Base-by-base conservation (phyloP, 169 alveolate genomes). In the Miamiensis avidus region DNA sequence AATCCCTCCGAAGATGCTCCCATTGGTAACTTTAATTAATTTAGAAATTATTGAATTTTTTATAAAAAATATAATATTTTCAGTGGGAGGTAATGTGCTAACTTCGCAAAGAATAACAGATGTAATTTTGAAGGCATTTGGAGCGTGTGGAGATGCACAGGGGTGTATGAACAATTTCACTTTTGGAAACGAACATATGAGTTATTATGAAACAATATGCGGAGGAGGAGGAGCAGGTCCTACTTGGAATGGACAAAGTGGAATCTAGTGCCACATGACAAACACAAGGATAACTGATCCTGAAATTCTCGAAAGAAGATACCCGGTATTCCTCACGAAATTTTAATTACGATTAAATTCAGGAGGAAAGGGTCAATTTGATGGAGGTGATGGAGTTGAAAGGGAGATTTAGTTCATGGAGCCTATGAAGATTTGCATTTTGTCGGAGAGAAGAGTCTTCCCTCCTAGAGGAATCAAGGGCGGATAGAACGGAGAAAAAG, bases 201-300 rank as follows among this genome's bases (percentile, higher is more conserved):
- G 95, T 6, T 96, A 90, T 87, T 95, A 95, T 88, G 97, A 96
- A 83, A 96, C 98, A 1, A 94, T 96, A 1, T 95, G 94, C 31
- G 98, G 98, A 31, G 98, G 98, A 0, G 86, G 95, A 0, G 98
- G 98, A 30, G 98, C 98, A 28, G 97, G 97, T 0, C 91, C 94
- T 25, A 28, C 82, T 4, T 94, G 95, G 94, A n/a, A 91, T 76
- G 98, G 98, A 20, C 89, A 88, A 81, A 75, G 86, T 76, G 97
- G 96, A 31, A 95, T 95, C 33, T 95, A 96, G 76, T 89, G 95
- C 30, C 98, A 96, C 88, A 96, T 96, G 98, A 96, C 98, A 0
- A 96, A 96, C 82, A 96, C 98, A 0, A 86, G 98, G 49, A 96
- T 96, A 34, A 96, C 98, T 30, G 98, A 96, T 78, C 84, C 91